Conservation (phyloP, 2,329 filamentous ascomycete genomes). For the Tothia fuscella region DNA sequence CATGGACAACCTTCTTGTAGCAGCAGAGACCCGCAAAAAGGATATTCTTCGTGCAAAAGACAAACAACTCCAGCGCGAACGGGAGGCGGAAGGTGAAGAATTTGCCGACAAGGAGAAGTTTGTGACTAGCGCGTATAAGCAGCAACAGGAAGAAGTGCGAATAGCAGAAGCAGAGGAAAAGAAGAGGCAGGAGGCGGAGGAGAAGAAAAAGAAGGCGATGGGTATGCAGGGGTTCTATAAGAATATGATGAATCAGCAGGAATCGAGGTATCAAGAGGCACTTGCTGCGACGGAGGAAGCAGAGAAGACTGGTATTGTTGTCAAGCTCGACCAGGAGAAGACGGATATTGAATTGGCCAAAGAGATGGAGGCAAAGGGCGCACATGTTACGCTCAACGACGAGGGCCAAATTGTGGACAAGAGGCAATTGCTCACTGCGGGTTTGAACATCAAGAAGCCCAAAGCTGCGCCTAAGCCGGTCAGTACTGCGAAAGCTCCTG, state of each 20-base stretch:
- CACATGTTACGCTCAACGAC: constrained; percentile 61
- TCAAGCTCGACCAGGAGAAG: constrained; percentile 36
- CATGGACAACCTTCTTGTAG: constrained; percentile 61
- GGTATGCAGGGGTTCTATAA: constrained; percentile 73
- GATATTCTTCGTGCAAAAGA: constrained; percentile 70
- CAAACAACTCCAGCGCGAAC: constrained; percentile 65
- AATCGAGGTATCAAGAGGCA: constrained; percentile 56
- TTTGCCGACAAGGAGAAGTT: constrained; percentile 78
- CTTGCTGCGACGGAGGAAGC: constrained; percentile 46
- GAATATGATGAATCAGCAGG: constrained; percentile 57
- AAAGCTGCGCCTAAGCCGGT: constrained; percentile 34
- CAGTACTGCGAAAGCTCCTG: constrained; percentile 15
- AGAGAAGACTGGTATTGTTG: constrained; percentile 20
- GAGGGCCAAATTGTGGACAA: constrained; percentile 77
- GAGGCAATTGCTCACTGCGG: constrained; percentile 63
- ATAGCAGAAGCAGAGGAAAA: constrained; percentile 61
- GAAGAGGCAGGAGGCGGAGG: constrained; percentile 51
- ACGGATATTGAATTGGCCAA: constrained; percentile 52
- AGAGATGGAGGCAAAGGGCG: constrained; percentile 52
- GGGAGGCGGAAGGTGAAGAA: constrained; percentile 69
- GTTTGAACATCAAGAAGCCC: constrained; percentile 61
- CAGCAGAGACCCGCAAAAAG: constrained; percentile 64
- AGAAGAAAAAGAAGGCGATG: constrained; percentile 50
- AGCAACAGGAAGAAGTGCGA: constrained; percentile 65
- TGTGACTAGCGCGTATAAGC: constrained; percentile 72